Percentiles rank a stretch among this genome's conserved stretches.
phyloP scores from a whole-genome alignment of 768 basidiomycete species.

The Boletus vermiculosoides region DNA sequence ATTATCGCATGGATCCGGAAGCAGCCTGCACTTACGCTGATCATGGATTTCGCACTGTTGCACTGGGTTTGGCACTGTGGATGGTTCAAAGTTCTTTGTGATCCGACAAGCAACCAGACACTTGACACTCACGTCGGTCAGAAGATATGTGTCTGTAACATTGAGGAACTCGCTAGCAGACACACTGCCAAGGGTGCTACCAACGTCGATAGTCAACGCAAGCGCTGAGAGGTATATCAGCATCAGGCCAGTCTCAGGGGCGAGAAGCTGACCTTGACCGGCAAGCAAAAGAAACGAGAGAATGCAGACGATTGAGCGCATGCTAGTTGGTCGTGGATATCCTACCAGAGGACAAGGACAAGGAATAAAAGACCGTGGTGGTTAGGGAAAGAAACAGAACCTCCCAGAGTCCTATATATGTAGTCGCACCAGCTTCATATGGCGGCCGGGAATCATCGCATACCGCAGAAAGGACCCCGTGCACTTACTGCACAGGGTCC shows the following conservation, averaged over 20 bases:
- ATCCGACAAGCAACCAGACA: neutral
- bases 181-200: constrained; percentile 36
- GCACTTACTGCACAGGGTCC: constrained; percentile 6
- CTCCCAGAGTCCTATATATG: neutral
- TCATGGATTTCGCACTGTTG: constrained; percentile 20
- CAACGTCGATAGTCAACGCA: constrained; percentile 51
- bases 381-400: constrained; percentile 13
- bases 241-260: neutral
- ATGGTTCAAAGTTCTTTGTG: neutral
- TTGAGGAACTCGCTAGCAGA: constrained; percentile 45
- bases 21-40: constrained; percentile 24
- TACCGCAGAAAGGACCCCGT: neutral
- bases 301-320: constrained; percentile 29
- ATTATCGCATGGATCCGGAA: neutral
- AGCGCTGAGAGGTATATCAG: constrained; percentile 28
- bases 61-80: constrained; percentile 31
- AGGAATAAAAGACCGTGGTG: constrained; percentile 14
- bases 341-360: constrained; percentile 34
- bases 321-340: constrained; percentile 25
- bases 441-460: neutral
- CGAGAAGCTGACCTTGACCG: constrained; percentile 51
- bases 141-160: constrained; percentile 34
- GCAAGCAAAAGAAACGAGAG: constrained; percentile 44
- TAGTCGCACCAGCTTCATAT: neutral
- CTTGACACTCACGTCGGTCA: constrained; percentile 26